A percentile compares a stretch with the other conserved stretches of the same genome.
Conservation (phyloP, 2,329 filamentous ascomycete species). For the Tolypocladium pustulatum region DNA sequence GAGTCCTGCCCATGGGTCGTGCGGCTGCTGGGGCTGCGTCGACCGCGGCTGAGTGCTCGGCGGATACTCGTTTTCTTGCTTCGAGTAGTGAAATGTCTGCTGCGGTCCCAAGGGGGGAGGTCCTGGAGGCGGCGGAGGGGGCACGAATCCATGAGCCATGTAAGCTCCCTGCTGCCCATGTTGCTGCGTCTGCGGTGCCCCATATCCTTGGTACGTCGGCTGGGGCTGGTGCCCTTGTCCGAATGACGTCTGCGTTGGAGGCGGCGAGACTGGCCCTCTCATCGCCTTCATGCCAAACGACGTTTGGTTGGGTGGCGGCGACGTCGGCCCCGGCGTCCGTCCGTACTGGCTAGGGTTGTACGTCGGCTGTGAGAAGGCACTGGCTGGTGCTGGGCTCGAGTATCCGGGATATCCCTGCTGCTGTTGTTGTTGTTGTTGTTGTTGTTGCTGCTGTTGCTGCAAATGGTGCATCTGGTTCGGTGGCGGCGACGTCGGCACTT, state of each 20-base stretch:
- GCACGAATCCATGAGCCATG: slow-evolving; percentile 48
- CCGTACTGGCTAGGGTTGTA: slow-evolving; percentile 52
- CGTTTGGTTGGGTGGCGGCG: slow-evolving; percentile 53
- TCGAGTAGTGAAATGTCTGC: slow-evolving; percentile 47
- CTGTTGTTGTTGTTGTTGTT: neutral
- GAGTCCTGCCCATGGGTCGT: slow-evolving; percentile 42
- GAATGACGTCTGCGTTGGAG: slow-evolving; percentile 46
- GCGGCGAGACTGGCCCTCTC: slow-evolving; percentile 38
- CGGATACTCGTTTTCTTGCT: slow-evolving; percentile 21
- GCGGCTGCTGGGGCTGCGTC: slow-evolving; percentile 26
- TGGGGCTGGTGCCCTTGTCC: slow-evolving; percentile 30
- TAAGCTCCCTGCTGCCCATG: slow-evolving; percentile 27
- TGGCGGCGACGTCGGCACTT: slow-evolving; percentile 46
- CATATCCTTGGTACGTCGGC: slow-evolving; percentile 29
- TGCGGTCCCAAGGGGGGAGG: slow-evolving; percentile 52
- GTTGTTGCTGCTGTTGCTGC: slow-evolving; percentile 31
- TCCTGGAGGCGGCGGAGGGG: slow-evolving; percentile 52
- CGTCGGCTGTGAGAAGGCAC: slow-evolving; percentile 36
- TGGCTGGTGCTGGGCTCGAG: slow-evolving; percentile 27
- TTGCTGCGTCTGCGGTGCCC: slow-evolving; percentile 22
- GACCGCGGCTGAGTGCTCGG: slow-evolving; percentile 20
- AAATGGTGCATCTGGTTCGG: slow-evolving; percentile 30
- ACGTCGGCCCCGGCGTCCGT: slow-evolving; percentile 46
- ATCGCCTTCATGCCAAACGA: slow-evolving; percentile 31
- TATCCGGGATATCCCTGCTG: slow-evolving; percentile 34